A percentile compares a stretch with the other conserved stretches of the same genome.
These are phyloP conservation scores for Inga oerstediana DNA, from an alignment of 306 rosid species.

Conservation along the genomic window DNA sequence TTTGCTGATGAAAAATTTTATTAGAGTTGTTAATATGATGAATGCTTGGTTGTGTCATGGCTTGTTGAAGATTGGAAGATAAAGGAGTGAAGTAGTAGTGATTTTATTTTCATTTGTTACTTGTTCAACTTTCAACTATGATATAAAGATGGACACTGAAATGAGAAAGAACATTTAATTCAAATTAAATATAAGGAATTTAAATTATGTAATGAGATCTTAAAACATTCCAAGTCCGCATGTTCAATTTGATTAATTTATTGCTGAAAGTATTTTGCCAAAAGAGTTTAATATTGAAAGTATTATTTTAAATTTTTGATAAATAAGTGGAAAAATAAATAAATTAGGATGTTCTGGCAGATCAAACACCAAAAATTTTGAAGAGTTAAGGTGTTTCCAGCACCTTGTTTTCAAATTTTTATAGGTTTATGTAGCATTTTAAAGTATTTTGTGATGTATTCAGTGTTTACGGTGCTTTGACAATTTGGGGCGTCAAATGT, in stretches of 20 bases:
- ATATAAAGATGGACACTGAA: not conserved
- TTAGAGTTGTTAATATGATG: conserved; percentile 20
- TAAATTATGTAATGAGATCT: not conserved
- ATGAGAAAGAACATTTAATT: not conserved
- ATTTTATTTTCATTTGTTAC: not conserved
- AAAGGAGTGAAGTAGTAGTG: not conserved
- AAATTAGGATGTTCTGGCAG: not conserved
- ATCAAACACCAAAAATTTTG: not conserved
- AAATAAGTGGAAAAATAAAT: no score
- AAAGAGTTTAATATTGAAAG: not conserved
- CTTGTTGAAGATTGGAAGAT: not conserved
- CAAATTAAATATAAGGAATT: no score
- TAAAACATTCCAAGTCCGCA: not conserved
- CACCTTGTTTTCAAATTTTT: no score
- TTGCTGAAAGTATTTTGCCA: not conserved
- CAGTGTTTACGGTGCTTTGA: no score
- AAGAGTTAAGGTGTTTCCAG: no score
- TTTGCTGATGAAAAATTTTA: not conserved
- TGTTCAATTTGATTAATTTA: not conserved
- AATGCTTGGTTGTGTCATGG: not conserved
- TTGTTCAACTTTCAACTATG: not conserved
- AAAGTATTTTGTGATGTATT: no score
- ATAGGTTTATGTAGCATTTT: no score
- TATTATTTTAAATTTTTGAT: no score
- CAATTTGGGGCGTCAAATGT: no score